These are phyloP conservation scores for Cystobasidium ongulense DNA, from an alignment of 768 basidiomycete species.

Conservation along the genomic window DNA sequence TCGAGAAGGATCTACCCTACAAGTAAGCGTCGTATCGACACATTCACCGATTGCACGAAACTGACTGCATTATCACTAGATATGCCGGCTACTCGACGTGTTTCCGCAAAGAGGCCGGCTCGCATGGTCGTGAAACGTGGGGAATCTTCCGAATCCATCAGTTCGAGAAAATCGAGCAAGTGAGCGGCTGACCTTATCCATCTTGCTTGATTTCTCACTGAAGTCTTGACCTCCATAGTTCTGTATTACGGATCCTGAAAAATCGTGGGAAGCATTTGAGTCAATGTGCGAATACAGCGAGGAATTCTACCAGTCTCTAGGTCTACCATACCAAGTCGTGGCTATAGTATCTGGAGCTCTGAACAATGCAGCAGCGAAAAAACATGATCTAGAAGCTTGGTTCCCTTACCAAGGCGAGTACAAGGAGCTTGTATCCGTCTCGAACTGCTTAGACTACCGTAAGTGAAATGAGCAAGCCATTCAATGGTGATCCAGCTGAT, in stretches of 20 bases:
- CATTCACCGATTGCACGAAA: conserved; percentile 48
- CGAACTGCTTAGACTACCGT: conserved; percentile 99
- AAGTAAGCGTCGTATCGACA: conserved; percentile 50
- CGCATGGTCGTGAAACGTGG: conserved; percentile 97
- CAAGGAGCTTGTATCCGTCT: conserved; percentile 95
- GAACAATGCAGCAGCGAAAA: conserved; percentile 93
- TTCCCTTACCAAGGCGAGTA: conserved; percentile 95
- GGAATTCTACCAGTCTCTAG: conserved; percentile 92
- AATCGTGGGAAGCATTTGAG: conserved; percentile 91
- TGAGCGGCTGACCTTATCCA: conserved; percentile 33
- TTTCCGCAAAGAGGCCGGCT: conserved; percentile 98
- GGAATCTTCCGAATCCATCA: conserved; percentile 99
- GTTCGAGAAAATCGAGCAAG: conserved; percentile 91
- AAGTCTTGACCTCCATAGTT: conserved; percentile 54
- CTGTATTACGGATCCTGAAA: conserved; percentile 83
- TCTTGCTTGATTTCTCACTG: not conserved
- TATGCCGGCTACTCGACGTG: conserved; percentile 65
- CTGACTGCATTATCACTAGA: too few relatives aligned
- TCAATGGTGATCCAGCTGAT: not conserved
- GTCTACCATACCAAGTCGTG: conserved; percentile 82
- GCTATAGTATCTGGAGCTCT: conserved; percentile 92
- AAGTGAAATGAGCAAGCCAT: conserved; percentile 45
- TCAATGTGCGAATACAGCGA: conserved; percentile 81
- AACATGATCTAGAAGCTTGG: conserved; percentile 97
- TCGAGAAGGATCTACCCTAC: conserved; percentile 84